phyloP scores from a whole-genome alignment of 148 eudicot species.

The Talinum fruticosum region DNA sequence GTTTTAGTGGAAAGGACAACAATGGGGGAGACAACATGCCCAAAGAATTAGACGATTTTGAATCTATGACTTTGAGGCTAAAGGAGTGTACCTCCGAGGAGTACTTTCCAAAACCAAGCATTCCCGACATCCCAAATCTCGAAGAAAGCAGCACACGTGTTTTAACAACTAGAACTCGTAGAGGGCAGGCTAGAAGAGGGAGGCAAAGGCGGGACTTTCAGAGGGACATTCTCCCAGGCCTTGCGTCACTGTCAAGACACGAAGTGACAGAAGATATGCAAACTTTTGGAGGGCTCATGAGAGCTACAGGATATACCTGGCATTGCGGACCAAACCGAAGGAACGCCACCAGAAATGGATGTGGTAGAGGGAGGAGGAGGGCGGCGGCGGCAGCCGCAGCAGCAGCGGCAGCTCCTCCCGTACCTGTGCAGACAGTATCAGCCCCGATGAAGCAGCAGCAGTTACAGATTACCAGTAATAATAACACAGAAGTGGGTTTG shows the following conservation, averaged over 20 bases:
- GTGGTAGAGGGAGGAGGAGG: constrained; percentile 55
- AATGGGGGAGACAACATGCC: background rate
- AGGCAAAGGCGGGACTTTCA: constrained; percentile 80
- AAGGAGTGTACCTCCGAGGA: constrained; percentile 59
- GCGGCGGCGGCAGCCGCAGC: constrained; percentile 23
- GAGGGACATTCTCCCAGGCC: constrained; percentile 86
- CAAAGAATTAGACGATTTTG: constrained; percentile 20
- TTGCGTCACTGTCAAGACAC: constrained; percentile 69
- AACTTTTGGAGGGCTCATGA: constrained; percentile 76
- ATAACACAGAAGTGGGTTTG: constrained; percentile 40
- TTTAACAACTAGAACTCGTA: constrained; percentile 41
- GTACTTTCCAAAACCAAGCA: constrained; percentile 65
- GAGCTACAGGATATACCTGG: constrained; percentile 82
- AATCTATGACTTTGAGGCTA: constrained; percentile 57
- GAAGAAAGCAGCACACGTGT: constrained; percentile 37
- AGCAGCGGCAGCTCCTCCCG: constrained; percentile 27
- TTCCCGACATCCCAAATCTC: constrained; percentile 38
- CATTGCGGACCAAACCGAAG: constrained; percentile 48
- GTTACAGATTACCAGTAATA: constrained; percentile 17
- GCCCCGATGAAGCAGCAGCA: constrained; percentile 34
- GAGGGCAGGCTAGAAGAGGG: constrained; percentile 67
- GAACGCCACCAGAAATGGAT: constrained; percentile 46
- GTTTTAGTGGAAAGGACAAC: background rate
- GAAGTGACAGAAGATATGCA: constrained; percentile 91
- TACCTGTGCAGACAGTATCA: constrained; percentile 22